Evolutionary conservation across 371 early-diverging fungal species (phyloP).

Genomic region (Mucor mucedo): DNA sequence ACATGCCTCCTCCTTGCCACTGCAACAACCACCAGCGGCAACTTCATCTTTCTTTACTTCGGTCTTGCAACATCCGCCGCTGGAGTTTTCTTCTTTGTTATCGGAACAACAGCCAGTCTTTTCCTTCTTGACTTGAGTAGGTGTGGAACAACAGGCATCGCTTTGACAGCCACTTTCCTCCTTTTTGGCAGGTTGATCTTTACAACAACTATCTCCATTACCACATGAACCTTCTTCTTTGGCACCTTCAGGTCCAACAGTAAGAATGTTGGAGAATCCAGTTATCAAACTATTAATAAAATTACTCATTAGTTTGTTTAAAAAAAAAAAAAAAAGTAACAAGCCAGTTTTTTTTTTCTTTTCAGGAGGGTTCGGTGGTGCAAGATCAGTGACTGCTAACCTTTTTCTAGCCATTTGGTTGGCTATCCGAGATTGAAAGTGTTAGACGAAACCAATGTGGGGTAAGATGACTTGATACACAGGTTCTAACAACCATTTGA

Average conservation of each 20-base stretch:
- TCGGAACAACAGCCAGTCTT: slow-evolving; percentile 1
- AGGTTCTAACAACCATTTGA: too few relatives aligned
- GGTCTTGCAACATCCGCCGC: not conserved
- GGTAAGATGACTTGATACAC: too few relatives aligned
- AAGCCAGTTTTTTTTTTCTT: not conserved
- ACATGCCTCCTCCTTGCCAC: slow-evolving; percentile 11
- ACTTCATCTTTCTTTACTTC: not conserved
- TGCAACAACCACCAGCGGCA: slow-evolving; percentile 7
- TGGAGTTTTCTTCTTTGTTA: too few relatives aligned
- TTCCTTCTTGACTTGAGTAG: not conserved
- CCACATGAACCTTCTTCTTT: slow-evolving; percentile 24
- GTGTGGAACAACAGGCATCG: slow-evolving; percentile 8
- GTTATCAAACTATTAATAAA: slow-evolving; percentile 49
- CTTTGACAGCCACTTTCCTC: slow-evolving; percentile 18
- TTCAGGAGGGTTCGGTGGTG: not conserved
- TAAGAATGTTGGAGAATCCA: slow-evolving; percentile 50
- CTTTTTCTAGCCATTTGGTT: too few relatives aligned
- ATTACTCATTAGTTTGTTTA: slow-evolving; percentile 33
- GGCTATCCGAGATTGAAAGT: too few relatives aligned
- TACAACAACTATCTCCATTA: slow-evolving; percentile 38
- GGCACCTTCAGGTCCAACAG: slow-evolving; percentile 42
- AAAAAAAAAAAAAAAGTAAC: not conserved
- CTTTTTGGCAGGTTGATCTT: slow-evolving; percentile 11
- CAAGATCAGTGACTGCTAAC: not conserved
- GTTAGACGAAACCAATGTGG: too few relatives aligned